phyloP scores from a whole-genome alignment of 345 rosid species.

The Arabidopsis arenosa region DNA sequence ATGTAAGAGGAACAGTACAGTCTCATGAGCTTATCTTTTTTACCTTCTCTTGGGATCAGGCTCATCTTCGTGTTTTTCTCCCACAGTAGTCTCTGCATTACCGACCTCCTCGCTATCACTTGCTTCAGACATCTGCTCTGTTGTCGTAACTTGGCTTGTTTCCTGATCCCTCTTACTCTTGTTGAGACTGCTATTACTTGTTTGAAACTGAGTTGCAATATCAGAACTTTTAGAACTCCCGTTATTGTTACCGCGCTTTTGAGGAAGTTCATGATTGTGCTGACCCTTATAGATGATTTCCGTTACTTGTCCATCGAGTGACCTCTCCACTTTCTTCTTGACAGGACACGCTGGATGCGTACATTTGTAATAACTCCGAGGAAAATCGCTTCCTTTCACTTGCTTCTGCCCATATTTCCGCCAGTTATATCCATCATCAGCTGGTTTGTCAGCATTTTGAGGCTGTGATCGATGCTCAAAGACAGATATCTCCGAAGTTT shows the following conservation, averaged over 20 bases:
- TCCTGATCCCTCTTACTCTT: conserved; percentile 59
- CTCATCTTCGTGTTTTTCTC: conserved; percentile 62
- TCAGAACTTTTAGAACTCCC: conserved; percentile 42
- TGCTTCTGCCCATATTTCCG: conserved; percentile 92
- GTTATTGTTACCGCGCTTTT: conserved; percentile 58
- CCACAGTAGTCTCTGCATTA: conserved; percentile 51
- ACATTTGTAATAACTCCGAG: conserved; percentile 88
- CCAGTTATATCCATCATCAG: conserved; percentile 84
- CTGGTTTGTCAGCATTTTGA: conserved; percentile 61
- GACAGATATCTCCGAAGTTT: conserved; percentile 47
- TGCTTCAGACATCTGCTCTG: conserved; percentile 55
- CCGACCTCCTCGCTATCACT: conserved; percentile 80
- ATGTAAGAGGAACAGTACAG: not conserved
- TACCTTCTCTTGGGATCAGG: conserved; percentile 81
- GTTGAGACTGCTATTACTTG: conserved; percentile 22
- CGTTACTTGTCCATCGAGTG: conserved; percentile 76
- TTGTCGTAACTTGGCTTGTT: conserved; percentile 60
- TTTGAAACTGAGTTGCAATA: conserved; percentile 24
- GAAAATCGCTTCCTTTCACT: conserved; percentile 83
- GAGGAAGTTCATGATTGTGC: conserved; percentile 74
- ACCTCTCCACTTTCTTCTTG: conserved; percentile 85
- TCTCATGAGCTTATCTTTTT: not conserved
- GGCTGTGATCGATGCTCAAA: conserved; percentile 56
- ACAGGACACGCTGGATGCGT: conserved; percentile 75
- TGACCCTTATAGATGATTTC: conserved; percentile 90